Evolutionary conservation across 1,139 yeast species (phyloP), one percentile per base, ranked within the genome.

Genomic region (Debaryomycetaceae sp.): DNA sequence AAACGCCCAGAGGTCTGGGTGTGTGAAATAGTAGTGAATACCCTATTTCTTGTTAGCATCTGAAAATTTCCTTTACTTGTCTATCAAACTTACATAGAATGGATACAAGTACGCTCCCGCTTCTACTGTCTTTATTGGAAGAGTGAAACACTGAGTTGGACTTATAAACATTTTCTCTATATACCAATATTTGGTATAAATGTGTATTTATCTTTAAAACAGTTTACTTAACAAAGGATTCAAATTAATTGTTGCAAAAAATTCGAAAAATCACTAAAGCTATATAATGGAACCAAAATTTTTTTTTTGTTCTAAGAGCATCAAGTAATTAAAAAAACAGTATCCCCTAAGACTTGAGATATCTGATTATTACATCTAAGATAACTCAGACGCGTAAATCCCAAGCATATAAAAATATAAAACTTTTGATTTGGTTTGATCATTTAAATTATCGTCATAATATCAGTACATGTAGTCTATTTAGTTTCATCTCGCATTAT

Each of bases 1-100:
- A 39, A 75, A 64, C 1, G 77, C 73, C 84, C 84, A 79, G 36
- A 79, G 52, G 2, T 67, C 63, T 1, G 78, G 74, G 44, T 73
- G 71, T 7, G 51, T 45, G 13, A 61, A 29, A 44, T 77, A 75
- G 52, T 79, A 79, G 11, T 54, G 47, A 13, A 75, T 48, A 18
- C 83, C 82, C 75, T 36, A 14, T 3, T 14, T 15, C 40, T 40
- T 42, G 41, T 33, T 41, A 32, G 18, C 16, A 14, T 13, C 4
- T 6, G 6, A 14, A n/a, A 9, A 3, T 5, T 5, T 19, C 9
- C 26, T 30, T 11, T n/a, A 17, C 38, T 44, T 50, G 38, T 46
- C 19, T 19, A 30, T 24, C 14, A 3, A 33, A 50, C 66, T 29
- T 53, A 61, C 69, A 31, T 50, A 43, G 6, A 57, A 44, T 0